phyloP scores from a whole-genome alignment of 306 rosid genomes.

The Vigna mungo region DNA sequence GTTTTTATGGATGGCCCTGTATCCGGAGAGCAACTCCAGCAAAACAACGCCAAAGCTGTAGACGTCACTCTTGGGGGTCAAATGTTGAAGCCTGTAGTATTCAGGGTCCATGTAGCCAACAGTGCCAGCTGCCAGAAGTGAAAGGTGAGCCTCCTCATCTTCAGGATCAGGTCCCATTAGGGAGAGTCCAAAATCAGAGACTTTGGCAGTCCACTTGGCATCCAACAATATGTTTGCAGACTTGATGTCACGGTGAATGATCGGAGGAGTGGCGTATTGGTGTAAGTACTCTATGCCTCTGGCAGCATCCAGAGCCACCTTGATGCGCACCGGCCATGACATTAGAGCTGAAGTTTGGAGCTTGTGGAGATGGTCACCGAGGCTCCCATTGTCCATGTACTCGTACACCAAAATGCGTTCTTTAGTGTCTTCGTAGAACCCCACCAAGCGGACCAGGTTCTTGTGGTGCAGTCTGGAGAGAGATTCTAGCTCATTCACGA shows the following conservation, averaged over 20 bases:
- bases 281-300: constrained; percentile 79
- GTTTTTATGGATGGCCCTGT: constrained; percentile 72
- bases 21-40: constrained; percentile 70
- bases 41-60: constrained; percentile 87
- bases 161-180: constrained; percentile 71
- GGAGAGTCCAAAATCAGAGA: constrained; percentile 79
- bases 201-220: constrained; percentile 60
- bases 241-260: constrained; percentile 84
- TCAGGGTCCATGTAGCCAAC: constrained; percentile 95
- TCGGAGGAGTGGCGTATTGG: constrained; percentile 62
- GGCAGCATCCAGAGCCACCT: constrained; percentile 77
- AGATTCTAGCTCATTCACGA: constrained; percentile 75
- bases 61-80: constrained; percentile 85
- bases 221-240: constrained; percentile 76
- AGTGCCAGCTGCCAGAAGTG: constrained; percentile 71
- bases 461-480: constrained; percentile 88
- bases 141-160: constrained; percentile 60
- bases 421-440: constrained; percentile 68
- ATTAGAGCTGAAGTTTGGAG: constrained; percentile 46
- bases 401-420: constrained; percentile 85
- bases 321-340: constrained; percentile 64
- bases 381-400: constrained; percentile 72
- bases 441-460: constrained; percentile 70
- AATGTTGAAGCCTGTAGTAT: constrained; percentile 73
- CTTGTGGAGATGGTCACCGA: constrained; percentile 77